Conservation (phyloP, 2,329 filamentous ascomycete genomes). For the Colletotrichum gigasporum region DNA sequence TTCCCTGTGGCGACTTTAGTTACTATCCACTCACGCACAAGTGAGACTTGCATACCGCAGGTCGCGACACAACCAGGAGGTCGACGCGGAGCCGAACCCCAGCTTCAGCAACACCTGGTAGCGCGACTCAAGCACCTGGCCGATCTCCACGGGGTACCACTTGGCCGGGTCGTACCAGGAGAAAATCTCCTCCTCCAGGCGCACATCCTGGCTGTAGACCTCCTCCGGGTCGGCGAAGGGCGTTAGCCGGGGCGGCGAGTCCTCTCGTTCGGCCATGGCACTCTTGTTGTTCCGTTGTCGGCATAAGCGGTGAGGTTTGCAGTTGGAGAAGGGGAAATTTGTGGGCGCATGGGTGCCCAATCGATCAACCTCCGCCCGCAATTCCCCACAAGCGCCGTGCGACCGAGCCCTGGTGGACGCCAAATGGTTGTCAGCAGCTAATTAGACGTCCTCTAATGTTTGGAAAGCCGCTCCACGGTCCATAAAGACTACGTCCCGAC, state of each 20-base stretch:
- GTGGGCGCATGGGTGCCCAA: background rate
- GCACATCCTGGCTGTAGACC: background rate
- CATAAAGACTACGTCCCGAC: too few species aligned
- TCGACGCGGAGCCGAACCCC: conserved; percentile 39
- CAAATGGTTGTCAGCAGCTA: too few species aligned
- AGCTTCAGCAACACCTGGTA: conserved; percentile 39
- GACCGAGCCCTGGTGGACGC: background rate
- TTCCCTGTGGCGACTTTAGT: background rate
- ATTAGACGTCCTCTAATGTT: too few species aligned
- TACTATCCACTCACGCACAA: rapidly evolving
- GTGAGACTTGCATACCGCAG: conserved; percentile 26
- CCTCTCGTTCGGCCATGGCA: conserved; percentile 1
- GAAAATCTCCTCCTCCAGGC: conserved; percentile 37
- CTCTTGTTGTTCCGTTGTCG: too few species aligned
- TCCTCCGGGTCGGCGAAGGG: conserved; percentile 21
- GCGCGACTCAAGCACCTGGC: conserved; percentile 33
- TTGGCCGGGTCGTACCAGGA: conserved; percentile 34
- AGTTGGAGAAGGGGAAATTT: background rate
- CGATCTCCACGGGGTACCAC: conserved; percentile 37
- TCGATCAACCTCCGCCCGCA: background rate
- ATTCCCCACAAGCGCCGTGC: background rate
- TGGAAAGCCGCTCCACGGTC: too few species aligned
- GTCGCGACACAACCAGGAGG: conserved; percentile 38
- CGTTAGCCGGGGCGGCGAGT: conserved; percentile 15
- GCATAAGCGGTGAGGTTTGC: background rate